These are phyloP conservation scores for Trichosporon asahii DNA, from an alignment of 1,284 basidiomycete species.

Conservation along the genomic window DNA sequence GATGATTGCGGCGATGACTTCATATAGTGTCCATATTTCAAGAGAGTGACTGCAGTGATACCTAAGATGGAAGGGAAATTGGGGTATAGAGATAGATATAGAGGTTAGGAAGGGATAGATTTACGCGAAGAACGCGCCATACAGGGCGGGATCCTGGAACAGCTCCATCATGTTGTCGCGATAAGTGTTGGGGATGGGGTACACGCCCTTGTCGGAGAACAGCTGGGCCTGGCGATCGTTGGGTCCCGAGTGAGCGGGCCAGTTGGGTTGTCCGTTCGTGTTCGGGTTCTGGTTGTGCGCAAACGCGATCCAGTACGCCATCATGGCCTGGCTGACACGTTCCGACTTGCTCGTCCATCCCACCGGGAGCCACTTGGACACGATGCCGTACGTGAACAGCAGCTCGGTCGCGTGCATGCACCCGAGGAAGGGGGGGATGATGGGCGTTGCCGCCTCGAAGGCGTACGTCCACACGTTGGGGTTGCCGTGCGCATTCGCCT, in stretches of 20 bases:
- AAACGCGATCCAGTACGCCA: constrained; percentile 37
- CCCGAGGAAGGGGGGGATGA: constrained; percentile 10
- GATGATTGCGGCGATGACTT: too few species aligned
- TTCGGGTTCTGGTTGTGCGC: constrained; percentile 44
- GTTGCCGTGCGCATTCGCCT: constrained; percentile 30
- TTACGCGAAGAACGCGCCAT: not conserved
- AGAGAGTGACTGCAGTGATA: not conserved
- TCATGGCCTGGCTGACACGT: not conserved
- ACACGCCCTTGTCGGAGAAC: not conserved
- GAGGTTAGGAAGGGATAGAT: not conserved
- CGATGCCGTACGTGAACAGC: constrained; percentile 30
- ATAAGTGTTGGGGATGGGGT: not conserved
- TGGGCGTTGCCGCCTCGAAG: constrained; percentile 27
- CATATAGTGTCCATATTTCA: not conserved
- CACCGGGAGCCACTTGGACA: not conserved
- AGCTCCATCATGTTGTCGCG: not conserved
- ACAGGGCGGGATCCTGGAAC: not conserved
- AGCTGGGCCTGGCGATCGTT: not conserved
- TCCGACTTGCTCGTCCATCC: not conserved
- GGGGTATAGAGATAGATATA: too few species aligned
- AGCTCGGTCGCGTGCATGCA: constrained; percentile 34
- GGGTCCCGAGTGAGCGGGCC: not conserved
- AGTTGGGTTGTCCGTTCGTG: constrained; percentile 15
- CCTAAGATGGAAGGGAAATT: not conserved
- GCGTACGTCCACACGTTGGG: constrained; percentile 40